phyloP scores from a whole-genome alignment of 2,329 filamentous ascomycete genomes.

The Alternaria sp. region DNA sequence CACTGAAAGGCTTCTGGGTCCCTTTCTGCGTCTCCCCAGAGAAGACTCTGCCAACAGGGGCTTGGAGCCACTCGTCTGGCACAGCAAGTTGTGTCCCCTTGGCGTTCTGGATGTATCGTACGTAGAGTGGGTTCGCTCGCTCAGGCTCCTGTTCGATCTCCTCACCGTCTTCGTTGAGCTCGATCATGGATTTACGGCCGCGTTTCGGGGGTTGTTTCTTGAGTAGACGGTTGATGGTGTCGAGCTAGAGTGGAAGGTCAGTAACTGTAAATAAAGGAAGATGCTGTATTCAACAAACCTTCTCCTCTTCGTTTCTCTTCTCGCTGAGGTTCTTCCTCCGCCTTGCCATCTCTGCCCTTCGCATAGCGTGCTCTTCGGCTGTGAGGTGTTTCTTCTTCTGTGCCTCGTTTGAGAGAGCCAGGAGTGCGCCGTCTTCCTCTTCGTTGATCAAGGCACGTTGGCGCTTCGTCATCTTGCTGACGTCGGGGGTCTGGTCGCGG shows the following conservation, averaged over 20 bases:
- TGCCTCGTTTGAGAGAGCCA: conserved; percentile 68
- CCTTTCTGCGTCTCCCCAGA: conserved; percentile 33
- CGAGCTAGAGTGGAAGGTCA: conserved; percentile 66
- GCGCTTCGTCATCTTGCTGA: conserved; percentile 71
- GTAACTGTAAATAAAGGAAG: neutral
- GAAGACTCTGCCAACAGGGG: conserved; percentile 68
- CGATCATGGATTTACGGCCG: conserved; percentile 55
- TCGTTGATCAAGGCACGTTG: conserved; percentile 66
- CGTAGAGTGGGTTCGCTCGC: conserved; percentile 66
- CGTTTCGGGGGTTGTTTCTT: conserved; percentile 83
- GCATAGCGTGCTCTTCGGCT: conserved; percentile 75
- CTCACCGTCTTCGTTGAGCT: conserved; percentile 56
- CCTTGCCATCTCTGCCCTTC: conserved; percentile 75
- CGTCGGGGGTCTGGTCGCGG: conserved; percentile 65
- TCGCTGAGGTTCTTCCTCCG: conserved; percentile 76
- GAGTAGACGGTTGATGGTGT: conserved; percentile 88
- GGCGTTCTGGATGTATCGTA: conserved; percentile 72
- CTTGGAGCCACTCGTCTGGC: conserved; percentile 70
- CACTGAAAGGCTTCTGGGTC: conserved; percentile 32
- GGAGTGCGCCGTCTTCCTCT: conserved; percentile 55
- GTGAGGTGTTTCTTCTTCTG: conserved; percentile 76
- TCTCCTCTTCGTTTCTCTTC: conserved; percentile 80
- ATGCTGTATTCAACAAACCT: conserved; percentile 54
- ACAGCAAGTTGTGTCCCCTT: conserved; percentile 69
- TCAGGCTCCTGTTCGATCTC: conserved; percentile 55